Base-by-base conservation (phyloP, 2,329 filamentous ascomycete genomes). In the Fusarium acutatum region DNA sequence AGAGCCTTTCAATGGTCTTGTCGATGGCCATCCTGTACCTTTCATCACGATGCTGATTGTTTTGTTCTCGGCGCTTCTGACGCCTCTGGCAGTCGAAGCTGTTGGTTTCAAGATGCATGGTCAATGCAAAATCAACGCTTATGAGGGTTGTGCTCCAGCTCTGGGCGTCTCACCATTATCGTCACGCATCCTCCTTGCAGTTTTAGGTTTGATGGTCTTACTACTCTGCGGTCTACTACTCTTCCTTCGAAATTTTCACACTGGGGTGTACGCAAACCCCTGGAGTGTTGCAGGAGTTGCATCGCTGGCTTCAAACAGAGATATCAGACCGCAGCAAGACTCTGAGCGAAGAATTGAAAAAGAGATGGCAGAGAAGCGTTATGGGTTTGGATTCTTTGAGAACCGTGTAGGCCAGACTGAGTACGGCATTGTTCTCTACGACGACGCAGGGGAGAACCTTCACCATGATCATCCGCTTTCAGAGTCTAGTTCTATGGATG, bases 1-100 rank as follows among this genome's bases (percentile, higher is more conserved):
- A 3, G 77, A 79, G 6, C 84, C 84, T 0, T 72, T 84, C 28
- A 66, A 75, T 10, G 78, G 80, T 3, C 74, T 85, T 1, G 18
- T 77, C 5, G 77, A 81, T 34, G 82, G 82, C 0, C 67, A 78
- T 2, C 77, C 77, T 0, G 70, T 78, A 1, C 67, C 77, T 6
- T 78, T 78, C 18, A 71, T 77, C 14, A 75, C 67, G 7, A 78
- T 78, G 76, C 60, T 78, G 13, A 65, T 78, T 20, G 76, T 77
- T 14, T 75, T 67, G 73, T 72, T 75, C 22, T 65, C 72, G 4
- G 74, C 77, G 0, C 40, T 78, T 20, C 59, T 77, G 50, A 71
- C 75, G 1, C 77, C 77, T 10, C 44, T 74, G 9, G 76, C 77
- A 3, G 74, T 73, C 18, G 77, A 78, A 40, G 77, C 77, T 7